Percentiles rank a stretch among this genome's conserved stretches.
phyloP scores from a whole-genome alignment of 2,329 filamentous ascomycete genomes.

The Coniochaeta hoffmannii region DNA sequence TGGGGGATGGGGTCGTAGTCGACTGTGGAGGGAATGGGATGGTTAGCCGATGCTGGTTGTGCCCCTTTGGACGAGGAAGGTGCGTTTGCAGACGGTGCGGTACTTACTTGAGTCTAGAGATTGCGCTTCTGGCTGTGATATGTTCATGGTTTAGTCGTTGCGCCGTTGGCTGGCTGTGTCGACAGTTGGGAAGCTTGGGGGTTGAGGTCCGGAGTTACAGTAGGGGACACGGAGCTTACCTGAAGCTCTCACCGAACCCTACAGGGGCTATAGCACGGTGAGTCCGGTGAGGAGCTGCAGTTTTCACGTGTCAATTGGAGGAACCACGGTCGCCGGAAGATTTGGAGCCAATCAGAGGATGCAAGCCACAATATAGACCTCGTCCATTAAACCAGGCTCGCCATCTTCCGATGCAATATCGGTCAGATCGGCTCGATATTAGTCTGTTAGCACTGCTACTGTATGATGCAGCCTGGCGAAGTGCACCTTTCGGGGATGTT shows the following conservation, averaged over 20 bases:
- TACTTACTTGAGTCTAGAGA: constrained; percentile 3
- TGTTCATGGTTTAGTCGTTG: constrained; percentile 1
- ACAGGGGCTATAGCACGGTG: background rate
- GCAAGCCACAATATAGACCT: background rate
- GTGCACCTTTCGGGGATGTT: no score
- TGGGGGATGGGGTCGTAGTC: constrained; percentile 92
- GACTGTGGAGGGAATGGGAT: constrained; percentile 25
- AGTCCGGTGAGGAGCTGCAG: background rate
- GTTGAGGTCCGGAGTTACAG: background rate
- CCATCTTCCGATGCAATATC: background rate
- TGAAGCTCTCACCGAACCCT: background rate
- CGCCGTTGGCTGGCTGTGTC: background rate
- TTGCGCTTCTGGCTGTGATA: background rate
- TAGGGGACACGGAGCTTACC: background rate
- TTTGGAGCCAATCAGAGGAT: background rate
- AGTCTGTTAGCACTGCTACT: background rate
- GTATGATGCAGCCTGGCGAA: no score
- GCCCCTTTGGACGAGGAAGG: background rate
- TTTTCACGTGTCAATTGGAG: constrained; percentile 1
- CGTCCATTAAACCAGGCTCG: background rate
- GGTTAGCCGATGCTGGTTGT: background rate
- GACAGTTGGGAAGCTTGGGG: background rate
- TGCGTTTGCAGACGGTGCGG: background rate
- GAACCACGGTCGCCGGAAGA: background rate
- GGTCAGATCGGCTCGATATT: background rate